Base-by-base conservation (phyloP, 2,329 filamentous ascomycete genomes). In the Sphaerulina populicola region DNA sequence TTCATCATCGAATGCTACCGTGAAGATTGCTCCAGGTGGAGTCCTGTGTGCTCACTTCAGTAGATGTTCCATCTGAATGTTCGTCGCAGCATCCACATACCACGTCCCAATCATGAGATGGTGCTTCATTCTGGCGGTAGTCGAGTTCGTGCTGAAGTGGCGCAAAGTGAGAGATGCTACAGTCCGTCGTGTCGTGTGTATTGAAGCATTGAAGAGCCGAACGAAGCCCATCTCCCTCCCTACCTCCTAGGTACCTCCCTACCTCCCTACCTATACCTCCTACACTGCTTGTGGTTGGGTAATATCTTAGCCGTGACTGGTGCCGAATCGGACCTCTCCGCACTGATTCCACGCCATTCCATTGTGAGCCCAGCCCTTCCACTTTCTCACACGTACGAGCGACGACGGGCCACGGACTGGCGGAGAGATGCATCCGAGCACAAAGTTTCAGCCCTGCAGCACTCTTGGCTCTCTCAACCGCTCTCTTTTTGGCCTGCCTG, bases 41-140 rank as follows among this genome's bases (percentile, higher is more conserved):
- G 87, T 91, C 66, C 62, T 66, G 41, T 2, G 23, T 45, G 27
- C 21, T 12, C 40, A 36, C 21, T 23, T 48, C 44, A 46, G 44
- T 31, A 38, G 27, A 18, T 27, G 21, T 2, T 41, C 21, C 9
- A 2, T 10, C 23, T 6, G 11, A 12, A 39, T 21, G 12, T 15
- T 39, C 37, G 11, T 39, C 11, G 3, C 37, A 15, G 8, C 6
- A 21, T 42, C 11, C 29, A 56, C 57, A 47, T 57, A 64, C 88
- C 88, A 94, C 49, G 88, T 94, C 57, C 88, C 88, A 64, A 91
- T 82, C 86, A 94, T 93, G 66, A 94, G 76, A 73, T 94, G 87
- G 69, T 94, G 88, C 66, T 86, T 82, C 84, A 91, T 91, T 55
- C 68, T 77, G 48, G 43, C 44, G 30, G 51, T 31, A 15, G n/a